Conservation (phyloP, 306 rosid species). For the Betula pendula region DNA sequence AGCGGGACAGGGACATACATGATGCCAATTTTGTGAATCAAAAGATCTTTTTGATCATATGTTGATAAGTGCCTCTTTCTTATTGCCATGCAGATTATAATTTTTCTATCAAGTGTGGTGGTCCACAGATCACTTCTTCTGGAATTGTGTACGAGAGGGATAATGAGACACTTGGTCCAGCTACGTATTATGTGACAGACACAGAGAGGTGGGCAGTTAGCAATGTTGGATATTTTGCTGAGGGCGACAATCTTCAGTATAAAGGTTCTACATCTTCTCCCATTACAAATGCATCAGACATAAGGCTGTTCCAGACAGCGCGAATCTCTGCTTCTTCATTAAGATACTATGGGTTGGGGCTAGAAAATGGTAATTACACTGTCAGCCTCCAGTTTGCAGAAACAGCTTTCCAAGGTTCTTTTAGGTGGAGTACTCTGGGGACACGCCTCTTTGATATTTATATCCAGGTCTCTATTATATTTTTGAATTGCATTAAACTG, state of each 20-base stretch:
- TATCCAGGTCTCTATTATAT: conserved; percentile 55
- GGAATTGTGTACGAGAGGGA: conserved; percentile 49
- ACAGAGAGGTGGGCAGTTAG: conserved; percentile 70
- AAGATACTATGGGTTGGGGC: conserved; percentile 81
- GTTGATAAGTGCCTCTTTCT: background rate
- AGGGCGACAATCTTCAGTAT: conserved; percentile 25
- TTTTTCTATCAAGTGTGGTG: conserved; percentile 73
- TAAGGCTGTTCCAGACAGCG: conserved; percentile 66
- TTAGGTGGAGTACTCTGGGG: conserved; percentile 64
- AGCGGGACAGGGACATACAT: background rate
- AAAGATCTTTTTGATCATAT: background rate
- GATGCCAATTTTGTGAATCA: background rate
- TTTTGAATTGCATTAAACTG: background rate
- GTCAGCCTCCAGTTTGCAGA: conserved; percentile 75
- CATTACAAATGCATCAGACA: conserved; percentile 41
- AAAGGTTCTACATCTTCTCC: conserved; percentile 37
- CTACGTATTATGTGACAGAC: conserved; percentile 61
- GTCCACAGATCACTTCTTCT: conserved; percentile 41
- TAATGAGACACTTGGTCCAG: conserved; percentile 61
- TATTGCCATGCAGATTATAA: conserved; percentile 49
- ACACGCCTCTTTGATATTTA: conserved; percentile 78
- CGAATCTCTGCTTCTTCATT: conserved; percentile 77
- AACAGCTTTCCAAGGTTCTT: conserved; percentile 40
- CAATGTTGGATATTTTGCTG: conserved; percentile 60
- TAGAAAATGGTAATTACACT: conserved; percentile 69